Conservation (phyloP, 208 protist species). For the Trypanosomatidae sp. region DNA sequence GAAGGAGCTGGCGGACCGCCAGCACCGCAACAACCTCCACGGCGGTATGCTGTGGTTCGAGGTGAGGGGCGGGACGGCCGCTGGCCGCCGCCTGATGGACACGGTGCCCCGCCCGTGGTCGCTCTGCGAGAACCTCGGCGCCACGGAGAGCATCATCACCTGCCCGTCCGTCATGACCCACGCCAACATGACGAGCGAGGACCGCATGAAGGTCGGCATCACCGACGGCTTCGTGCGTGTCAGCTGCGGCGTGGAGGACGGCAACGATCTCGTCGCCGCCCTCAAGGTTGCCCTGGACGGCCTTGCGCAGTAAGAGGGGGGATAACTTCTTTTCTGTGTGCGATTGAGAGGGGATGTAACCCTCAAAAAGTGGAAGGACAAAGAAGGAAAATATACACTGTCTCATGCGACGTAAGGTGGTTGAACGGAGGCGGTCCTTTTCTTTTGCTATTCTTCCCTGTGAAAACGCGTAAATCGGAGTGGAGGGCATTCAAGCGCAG, state of each 20-base stretch:
- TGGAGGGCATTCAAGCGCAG: no score
- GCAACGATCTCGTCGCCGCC: conserved; percentile 90
- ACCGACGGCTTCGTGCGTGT: conserved; percentile 94
- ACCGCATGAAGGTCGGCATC: conserved; percentile 93
- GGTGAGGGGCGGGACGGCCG: conserved; percentile 72
- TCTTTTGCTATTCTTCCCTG: no score
- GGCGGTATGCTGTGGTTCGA: conserved; percentile 94
- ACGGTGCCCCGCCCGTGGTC: conserved; percentile 85
- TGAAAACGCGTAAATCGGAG: no score
- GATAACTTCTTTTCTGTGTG: no score
- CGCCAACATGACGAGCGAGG: conserved; percentile 93
- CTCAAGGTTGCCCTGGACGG: conserved; percentile 89
- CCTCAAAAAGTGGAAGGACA: no score
- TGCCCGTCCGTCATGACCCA: conserved; percentile 97
- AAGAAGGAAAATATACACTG: no score
- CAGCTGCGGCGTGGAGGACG: conserved; percentile 95
- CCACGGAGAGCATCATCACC: conserved; percentile 95
- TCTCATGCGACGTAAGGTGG: no score
- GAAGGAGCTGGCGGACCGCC: conserved; percentile 93
- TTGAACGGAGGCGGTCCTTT: no score
- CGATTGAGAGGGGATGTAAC: no score
- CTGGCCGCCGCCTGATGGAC: conserved; percentile 81
- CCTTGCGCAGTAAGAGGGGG: conserved; percentile 37
- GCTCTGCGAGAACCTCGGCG: conserved; percentile 94
- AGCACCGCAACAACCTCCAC: conserved; percentile 85